These are phyloP conservation scores for Phytopythium oedochilum DNA, from an alignment of 352 stramenopile genomes.

Conservation along the genomic window DNA sequence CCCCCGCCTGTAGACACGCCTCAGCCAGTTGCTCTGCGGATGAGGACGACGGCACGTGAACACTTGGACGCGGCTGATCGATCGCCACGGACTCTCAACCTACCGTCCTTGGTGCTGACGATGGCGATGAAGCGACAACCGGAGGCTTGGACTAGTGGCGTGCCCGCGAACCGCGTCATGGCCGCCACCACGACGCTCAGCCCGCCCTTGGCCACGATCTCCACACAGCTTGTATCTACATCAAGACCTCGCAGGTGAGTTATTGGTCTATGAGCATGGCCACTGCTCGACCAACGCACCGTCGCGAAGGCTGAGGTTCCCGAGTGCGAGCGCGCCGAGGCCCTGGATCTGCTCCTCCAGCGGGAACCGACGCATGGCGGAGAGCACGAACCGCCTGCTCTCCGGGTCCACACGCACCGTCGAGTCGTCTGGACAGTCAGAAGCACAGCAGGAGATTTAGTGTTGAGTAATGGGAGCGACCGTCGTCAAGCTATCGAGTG, in stretches of 20 bases:
- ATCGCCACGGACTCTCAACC: neutral
- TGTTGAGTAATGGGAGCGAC: neutral
- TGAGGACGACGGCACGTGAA: neutral
- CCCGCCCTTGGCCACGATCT: constrained; percentile 53
- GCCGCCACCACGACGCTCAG: constrained; percentile 35
- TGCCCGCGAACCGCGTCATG: constrained; percentile 49
- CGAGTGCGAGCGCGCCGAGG: constrained; percentile 40
- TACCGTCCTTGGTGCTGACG: constrained; percentile 42
- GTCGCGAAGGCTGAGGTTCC: constrained; percentile 54
- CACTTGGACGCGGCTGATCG: neutral
- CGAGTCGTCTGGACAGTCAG: constrained; percentile 20
- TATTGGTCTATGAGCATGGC: too few relatives aligned
- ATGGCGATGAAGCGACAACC: constrained; percentile 51
- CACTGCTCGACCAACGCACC: constrained; percentile 15
- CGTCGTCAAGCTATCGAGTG: neutral
- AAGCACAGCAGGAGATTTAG: neutral
- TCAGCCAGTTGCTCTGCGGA: constrained; percentile 34
- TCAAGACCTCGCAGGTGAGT: too few relatives aligned
- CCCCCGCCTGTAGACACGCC: constrained; percentile 43
- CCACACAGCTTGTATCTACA: constrained; percentile 42
- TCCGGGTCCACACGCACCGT: constrained; percentile 47
- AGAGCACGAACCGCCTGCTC: constrained; percentile 47
- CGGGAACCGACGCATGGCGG: constrained; percentile 54
- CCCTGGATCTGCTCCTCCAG: constrained; percentile 53
- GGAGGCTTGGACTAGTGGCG: constrained; percentile 39